phyloP scores from a whole-genome alignment of 1,284 basidiomycete genomes.

The Naganishia cerealis region DNA sequence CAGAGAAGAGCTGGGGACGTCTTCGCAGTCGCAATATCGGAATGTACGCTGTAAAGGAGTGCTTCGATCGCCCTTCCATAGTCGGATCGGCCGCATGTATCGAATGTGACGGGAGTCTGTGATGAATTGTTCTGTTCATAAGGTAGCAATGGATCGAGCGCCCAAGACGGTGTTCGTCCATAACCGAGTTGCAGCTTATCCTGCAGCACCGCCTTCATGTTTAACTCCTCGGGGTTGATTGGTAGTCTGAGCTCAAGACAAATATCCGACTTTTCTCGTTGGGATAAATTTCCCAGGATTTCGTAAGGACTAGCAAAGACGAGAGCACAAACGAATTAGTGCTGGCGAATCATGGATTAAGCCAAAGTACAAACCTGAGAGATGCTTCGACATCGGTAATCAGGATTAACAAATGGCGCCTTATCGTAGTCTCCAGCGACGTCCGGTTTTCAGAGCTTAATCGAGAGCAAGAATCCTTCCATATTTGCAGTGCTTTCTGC shows the following conservation, averaged over 20 bases:
- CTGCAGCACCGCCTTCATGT: background rate
- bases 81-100: constrained; percentile 23
- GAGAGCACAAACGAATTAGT: too few species aligned
- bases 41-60: constrained; percentile 13
- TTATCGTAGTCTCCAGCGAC: background rate
- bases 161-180: constrained; percentile 12
- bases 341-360: background rate
- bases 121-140: background rate
- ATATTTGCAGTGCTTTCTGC: background rate
- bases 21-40: constrained; percentile 16
- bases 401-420: constrained; percentile 2
- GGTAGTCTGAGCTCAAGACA: background rate
- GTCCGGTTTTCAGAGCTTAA: background rate
- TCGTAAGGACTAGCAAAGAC: constrained; percentile 8
- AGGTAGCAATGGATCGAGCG: constrained; percentile 10
- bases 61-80: constrained; percentile 20
- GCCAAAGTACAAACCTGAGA: constrained; percentile 8
- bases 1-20: constrained; percentile 31
- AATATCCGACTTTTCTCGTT: constrained; percentile 11
- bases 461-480: background rate
- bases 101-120: background rate
- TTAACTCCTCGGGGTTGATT: constrained; percentile 8
- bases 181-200: background rate
- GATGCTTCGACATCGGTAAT: constrained; percentile 17
- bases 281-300: constrained; percentile 2